A percentile compares a stretch with the other conserved stretches of the same genome.
Evolutionary conservation across 192 early-diverging fungal species (phyloP).

Genomic region (Linnemannia zychae): DNA sequence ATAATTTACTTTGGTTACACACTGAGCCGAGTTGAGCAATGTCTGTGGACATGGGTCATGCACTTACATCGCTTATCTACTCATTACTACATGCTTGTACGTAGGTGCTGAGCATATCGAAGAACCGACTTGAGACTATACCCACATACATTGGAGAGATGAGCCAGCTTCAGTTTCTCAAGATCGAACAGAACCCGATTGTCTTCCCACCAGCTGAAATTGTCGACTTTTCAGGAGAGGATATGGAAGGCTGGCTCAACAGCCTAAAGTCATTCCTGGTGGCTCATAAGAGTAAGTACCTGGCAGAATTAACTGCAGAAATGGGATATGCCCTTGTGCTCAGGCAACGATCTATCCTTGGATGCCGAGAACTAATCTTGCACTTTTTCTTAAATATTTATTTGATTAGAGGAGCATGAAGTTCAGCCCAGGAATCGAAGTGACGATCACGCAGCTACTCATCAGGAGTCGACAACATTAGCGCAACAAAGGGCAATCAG

Average conservation of each 20-base stretch:
- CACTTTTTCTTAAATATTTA: neutral
- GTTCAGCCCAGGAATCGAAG: neutral
- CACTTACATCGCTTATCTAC: neutral
- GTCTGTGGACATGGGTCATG: neutral
- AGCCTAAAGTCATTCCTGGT: slow-evolving; percentile 30
- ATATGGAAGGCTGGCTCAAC: slow-evolving; percentile 44
- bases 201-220: slow-evolving; percentile 47
- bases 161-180: slow-evolving; percentile 57
- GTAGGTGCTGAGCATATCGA: slow-evolving; percentile 57
- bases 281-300: slow-evolving; percentile 20
- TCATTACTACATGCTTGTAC: neutral
- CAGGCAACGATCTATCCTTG: neutral
- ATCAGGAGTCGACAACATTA: neutral
- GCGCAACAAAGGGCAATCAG: neutral
- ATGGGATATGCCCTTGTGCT: neutral
- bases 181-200: slow-evolving; percentile 58
- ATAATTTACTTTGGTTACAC: neutral
- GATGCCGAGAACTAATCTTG: neutral
- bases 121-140: slow-evolving; percentile 51
- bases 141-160: slow-evolving; percentile 57
- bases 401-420: slow-evolving; percentile 14
- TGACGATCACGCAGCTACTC: neutral
- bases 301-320: neutral
- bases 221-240: slow-evolving; percentile 30
- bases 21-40: neutral